A percentile compares a stretch with the other conserved stretches of the same genome.
Conservation (phyloP, 805 yeast species). For the Metschnikowia similis region DNA sequence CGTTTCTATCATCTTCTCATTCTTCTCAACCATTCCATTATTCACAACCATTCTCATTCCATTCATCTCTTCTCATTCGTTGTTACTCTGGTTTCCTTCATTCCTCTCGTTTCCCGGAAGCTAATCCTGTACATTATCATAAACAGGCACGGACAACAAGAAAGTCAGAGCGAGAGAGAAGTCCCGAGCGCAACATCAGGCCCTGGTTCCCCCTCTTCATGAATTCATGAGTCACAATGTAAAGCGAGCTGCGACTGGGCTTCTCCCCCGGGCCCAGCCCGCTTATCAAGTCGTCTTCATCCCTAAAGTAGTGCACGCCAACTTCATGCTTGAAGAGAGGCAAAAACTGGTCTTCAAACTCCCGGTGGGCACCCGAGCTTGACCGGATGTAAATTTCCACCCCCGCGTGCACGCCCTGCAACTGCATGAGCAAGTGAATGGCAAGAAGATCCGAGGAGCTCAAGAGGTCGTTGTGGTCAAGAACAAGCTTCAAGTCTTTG, state of each 20-base stretch:
- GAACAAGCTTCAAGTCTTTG: slow-evolving; percentile 23
- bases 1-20: no score
- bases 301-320: slow-evolving; percentile 7
- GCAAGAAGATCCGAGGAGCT: slow-evolving; percentile 33
- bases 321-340: slow-evolving; percentile 7
- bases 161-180: slow-evolving; percentile 10
- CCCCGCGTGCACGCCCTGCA: slow-evolving; percentile 9
- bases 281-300: slow-evolving; percentile 5
- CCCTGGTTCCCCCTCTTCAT: slow-evolving; percentile 5
- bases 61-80: no score
- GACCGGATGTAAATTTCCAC: slow-evolving; percentile 13
- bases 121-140: background rate
- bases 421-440: slow-evolving; percentile 23
- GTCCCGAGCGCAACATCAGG: slow-evolving; percentile 4
- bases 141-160: slow-evolving; percentile 13
- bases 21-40: no score
- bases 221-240: slow-evolving; percentile 13
- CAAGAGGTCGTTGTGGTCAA: slow-evolving; percentile 30
- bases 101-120: no score
- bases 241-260: background rate
- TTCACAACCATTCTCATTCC: no score
- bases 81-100: no score
- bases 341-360: slow-evolving; percentile 15
- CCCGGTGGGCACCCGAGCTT: slow-evolving; percentile 10
- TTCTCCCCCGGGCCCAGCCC: background rate